Evolutionary conservation across 768 basidiomycete genomes (phyloP).

Genomic region (Mycena capillaripes): DNA sequence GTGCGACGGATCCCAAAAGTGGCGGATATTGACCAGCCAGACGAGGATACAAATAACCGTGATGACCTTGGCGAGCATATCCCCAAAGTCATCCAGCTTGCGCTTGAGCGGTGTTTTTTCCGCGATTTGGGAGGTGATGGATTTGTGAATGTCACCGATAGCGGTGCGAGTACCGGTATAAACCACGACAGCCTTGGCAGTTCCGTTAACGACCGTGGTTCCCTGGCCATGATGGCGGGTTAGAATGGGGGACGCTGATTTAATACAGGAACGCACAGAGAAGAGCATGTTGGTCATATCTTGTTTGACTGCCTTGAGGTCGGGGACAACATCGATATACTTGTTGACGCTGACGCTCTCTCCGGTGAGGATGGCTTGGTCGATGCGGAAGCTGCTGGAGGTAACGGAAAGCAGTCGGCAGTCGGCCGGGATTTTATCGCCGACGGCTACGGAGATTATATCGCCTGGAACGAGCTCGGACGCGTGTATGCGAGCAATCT

Average conservation of each 20-base stretch:
- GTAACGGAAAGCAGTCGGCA: constrained; percentile 90
- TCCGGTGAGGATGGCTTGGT: constrained; percentile 97
- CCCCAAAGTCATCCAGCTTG: constrained; percentile 98
- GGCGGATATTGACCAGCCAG: constrained; percentile 96
- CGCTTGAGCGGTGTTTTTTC: constrained; percentile 98
- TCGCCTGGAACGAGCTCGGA: constrained; percentile 95
- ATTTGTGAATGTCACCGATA: constrained; percentile 97
- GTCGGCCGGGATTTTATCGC: constrained; percentile 97
- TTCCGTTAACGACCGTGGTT: constrained; percentile 96
- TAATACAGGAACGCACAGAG: constrained; percentile 66
- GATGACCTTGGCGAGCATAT: constrained; percentile 98
- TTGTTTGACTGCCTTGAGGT: constrained; percentile 91
- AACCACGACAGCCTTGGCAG: constrained; percentile 87
- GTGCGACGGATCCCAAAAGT: constrained; percentile 97
- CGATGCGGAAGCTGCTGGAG: constrained; percentile 93
- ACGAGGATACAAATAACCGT: constrained; percentile 96
- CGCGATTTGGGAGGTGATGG: constrained; percentile 91
- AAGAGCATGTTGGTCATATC: constrained; percentile 99
- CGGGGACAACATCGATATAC: constrained; percentile 73
- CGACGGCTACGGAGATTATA: constrained; percentile 90
- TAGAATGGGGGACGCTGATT: neutral
- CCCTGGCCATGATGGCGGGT: constrained; percentile 63
- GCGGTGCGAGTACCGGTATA: constrained; percentile 91
- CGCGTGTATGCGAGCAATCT: constrained; percentile 81
- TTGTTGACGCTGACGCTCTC: constrained; percentile 94